phyloP scores from a whole-genome alignment of 371 early-diverging fungal genomes.

The Mucor plumbeus region DNA sequence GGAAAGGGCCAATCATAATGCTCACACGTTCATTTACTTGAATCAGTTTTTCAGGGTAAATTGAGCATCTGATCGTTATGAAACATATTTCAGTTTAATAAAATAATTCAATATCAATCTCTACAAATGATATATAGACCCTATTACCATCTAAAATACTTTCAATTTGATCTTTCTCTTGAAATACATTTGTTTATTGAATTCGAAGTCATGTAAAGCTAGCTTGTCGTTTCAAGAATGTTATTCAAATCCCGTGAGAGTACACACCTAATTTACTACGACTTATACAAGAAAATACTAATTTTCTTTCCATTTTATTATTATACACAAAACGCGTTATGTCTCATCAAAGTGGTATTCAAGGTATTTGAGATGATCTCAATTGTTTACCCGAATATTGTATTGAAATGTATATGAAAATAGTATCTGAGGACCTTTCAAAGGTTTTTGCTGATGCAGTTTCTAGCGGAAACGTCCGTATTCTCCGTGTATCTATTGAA shows the following conservation, averaged over 20 bases:
- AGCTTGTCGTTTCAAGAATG: not conserved
- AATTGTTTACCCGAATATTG: not conserved
- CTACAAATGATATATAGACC: too few species aligned
- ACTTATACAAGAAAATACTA: not conserved
- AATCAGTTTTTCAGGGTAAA: too few species aligned
- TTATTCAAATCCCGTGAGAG: slow-evolving; percentile 1
- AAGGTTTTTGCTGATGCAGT: slow-evolving; percentile 52
- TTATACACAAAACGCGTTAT: slow-evolving; percentile 25
- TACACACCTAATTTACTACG: not conserved
- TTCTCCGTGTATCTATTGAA: slow-evolving; percentile 54
- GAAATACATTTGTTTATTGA: too few species aligned
- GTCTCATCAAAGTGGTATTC: slow-evolving; percentile 69
- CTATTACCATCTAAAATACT: not conserved
- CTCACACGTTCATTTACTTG: too few species aligned
- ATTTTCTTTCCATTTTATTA: not conserved
- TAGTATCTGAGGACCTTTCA: slow-evolving; percentile 61
- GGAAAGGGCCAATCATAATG: too few species aligned
- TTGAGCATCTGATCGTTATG: too few species aligned
- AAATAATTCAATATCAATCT: too few species aligned
- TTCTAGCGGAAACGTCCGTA: slow-evolving; percentile 39
- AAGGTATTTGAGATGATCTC: slow-evolving; percentile 38
- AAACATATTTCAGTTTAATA: too few species aligned
- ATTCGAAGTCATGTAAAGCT: too few species aligned
- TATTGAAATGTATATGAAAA: not conserved
- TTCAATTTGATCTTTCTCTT: not conserved